Base-by-base conservation (phyloP, 1,139 yeast species). In the Meyerozyma smithsonii region DNA sequence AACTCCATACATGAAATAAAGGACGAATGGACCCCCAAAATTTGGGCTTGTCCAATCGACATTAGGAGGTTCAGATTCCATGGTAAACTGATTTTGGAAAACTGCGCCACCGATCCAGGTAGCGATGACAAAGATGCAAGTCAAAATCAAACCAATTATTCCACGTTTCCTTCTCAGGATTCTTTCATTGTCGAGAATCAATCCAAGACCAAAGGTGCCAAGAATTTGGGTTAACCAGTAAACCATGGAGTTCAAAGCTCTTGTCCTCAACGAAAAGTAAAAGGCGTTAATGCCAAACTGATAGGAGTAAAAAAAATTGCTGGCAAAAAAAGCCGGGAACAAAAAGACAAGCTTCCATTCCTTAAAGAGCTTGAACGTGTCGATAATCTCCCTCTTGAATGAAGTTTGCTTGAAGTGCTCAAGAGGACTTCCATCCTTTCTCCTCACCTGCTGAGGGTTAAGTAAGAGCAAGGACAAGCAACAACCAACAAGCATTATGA, bases 181-280 rank as follows among this genome's bases (percentile, higher is more conserved):
- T 10, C 16, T 14, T 12, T 28, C 17, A 14, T 39, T 19, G 36
- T 43, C 46, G 17, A 48, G 43, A 17, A 47, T 41, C n/a, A 37
- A 23, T 36, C 46, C 46, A 23, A 43, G 35, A 35, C 42, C 32
- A 23, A 39, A 32, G 12, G 46, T 41, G 18, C 46, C 46, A 33
- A 42, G n/a, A 39, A 42, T 42, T 28, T 42, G 46, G 12, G 45
- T 35, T 11, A 37, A 28, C 46, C 46, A 43, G 34, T 43, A 43
- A 11, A 43, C 33, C 34, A 43, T 39, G 14, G 46, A 43, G 36
- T 43, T 43, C 36, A 43, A 40, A 12, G 46, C 39, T 36, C 46
- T 37, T 25, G 46, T 43, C 38, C 46, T 39, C 15, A 43, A 38
- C 14, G 40, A 39, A 36, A 42, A 43, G 18, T 43, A 28, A 20